Evolutionary conservation across 148 eudicot genomes (phyloP).

Genomic region (Chenopodium formosanum): DNA sequence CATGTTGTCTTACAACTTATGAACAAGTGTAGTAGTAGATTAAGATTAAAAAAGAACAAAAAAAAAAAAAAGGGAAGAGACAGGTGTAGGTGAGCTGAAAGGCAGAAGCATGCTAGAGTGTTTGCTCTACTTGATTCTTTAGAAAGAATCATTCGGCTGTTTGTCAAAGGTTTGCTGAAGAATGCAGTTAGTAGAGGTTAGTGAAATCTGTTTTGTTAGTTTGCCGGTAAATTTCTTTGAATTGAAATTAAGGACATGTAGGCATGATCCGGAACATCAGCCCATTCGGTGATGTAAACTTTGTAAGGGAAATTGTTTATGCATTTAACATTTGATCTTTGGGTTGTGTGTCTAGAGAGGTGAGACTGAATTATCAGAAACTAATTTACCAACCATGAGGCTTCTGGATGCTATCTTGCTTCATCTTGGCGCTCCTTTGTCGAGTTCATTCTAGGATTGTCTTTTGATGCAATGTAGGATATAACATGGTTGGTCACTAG

Average conservation of each 20-base stretch:
- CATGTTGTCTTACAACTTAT: no score
- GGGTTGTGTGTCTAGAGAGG: background rate
- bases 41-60: background rate
- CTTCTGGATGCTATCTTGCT: background rate
- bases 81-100: background rate
- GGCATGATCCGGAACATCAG: background rate
- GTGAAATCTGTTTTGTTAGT: no score
- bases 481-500: background rate
- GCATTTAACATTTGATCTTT: background rate
- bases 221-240: no score
- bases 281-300: background rate
- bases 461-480: background rate
- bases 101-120: background rate
- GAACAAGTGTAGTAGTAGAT: no score
- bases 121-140: background rate
- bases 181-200: background rate
- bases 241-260: background rate
- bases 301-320: background rate
- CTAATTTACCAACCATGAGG: background rate
- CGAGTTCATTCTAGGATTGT: background rate
- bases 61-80: no score
- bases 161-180: background rate
- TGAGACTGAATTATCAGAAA: background rate
- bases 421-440: background rate
- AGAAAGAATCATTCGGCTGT: background rate